A percentile compares a stretch with the other conserved stretches of the same genome.
Conservation (phyloP, 1,284 basidiomycete species). For the Ganoderma lingzhi region DNA sequence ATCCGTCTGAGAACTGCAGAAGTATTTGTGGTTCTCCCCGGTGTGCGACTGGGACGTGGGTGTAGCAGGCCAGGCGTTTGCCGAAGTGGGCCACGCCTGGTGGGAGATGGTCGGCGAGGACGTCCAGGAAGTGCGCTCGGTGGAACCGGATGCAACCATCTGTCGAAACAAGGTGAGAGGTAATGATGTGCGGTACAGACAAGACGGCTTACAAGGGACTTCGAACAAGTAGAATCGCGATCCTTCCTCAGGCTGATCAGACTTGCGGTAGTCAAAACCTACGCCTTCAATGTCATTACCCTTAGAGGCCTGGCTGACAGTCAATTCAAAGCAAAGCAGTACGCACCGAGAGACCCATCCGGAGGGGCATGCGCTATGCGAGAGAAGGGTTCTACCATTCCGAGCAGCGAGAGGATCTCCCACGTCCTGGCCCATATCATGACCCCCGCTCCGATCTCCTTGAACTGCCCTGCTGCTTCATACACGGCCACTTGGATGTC, state of each 20-base stretch:
- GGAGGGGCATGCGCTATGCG: constrained; percentile 52
- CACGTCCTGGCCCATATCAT: constrained; percentile 56
- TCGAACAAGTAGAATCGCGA: constrained; percentile 48
- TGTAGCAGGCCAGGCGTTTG: constrained; percentile 48
- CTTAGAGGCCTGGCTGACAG: not conserved
- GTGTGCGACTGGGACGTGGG: constrained; percentile 13
- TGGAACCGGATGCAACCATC: constrained; percentile 54
- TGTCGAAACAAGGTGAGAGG: constrained; percentile 20
- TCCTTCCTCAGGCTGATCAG: constrained; percentile 49
- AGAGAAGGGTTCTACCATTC: constrained; percentile 48
- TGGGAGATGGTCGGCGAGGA: constrained; percentile 51
- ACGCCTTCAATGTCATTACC: constrained; percentile 39
- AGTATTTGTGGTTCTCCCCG: constrained; percentile 8
- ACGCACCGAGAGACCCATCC: constrained; percentile 46
- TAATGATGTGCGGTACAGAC: not conserved
- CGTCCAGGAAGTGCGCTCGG: constrained; percentile 56
- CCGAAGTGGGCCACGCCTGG: constrained; percentile 50
- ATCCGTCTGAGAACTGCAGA: constrained; percentile 49
- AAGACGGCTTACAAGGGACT: constrained; percentile 46
- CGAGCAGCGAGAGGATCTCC: constrained; percentile 51
- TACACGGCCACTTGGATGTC: constrained; percentile 56
- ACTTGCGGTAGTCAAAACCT: constrained; percentile 54
- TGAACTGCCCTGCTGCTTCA: constrained; percentile 55
- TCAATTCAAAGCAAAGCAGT: not conserved
- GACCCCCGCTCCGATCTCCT: constrained; percentile 59